These are phyloP conservation scores for Chenopodium formosanum DNA, from an alignment of 148 eudicot genomes.

Conservation along the genomic window DNA sequence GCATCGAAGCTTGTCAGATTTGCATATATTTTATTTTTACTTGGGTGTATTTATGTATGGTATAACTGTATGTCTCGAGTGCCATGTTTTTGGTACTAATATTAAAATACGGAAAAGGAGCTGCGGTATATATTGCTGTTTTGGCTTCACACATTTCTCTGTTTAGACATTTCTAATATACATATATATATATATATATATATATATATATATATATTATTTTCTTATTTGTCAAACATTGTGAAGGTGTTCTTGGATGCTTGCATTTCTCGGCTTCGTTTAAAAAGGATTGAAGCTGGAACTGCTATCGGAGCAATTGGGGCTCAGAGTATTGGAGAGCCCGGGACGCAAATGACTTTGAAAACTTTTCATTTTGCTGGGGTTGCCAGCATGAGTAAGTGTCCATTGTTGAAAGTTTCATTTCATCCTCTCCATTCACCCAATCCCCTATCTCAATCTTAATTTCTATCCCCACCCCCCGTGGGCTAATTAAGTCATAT, in stretches of 20 bases:
- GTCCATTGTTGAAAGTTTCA: slow-evolving; percentile 41
- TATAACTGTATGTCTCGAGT: not conserved
- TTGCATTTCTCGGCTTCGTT: slow-evolving; percentile 75
- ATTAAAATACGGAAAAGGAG: not conserved
- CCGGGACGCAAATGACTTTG: slow-evolving; percentile 97
- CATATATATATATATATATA: not conserved
- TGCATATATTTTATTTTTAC: not conserved
- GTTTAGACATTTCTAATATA: not conserved
- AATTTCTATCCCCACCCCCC: no score
- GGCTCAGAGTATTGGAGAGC: slow-evolving; percentile 99
- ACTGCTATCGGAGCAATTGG: slow-evolving; percentile 97
- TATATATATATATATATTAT: no score
- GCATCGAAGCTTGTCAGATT: not conserved
- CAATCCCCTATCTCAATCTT: not conserved
- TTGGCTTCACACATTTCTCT: not conserved
- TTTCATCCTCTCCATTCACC: not conserved
- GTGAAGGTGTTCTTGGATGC: slow-evolving; percentile 71
- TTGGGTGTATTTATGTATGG: not conserved
- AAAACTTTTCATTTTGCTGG: slow-evolving; percentile 99
- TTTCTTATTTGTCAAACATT: slow-evolving; percentile 2
- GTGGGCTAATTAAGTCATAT: no score
- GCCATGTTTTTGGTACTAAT: not conserved
- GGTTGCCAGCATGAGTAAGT: slow-evolving; percentile 99
- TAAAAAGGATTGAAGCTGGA: slow-evolving; percentile 82
- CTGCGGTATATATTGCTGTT: not conserved